These are phyloP conservation scores for Claviceps africana DNA, from an alignment of 2,329 filamentous ascomycete genomes.

Conservation along the genomic window DNA sequence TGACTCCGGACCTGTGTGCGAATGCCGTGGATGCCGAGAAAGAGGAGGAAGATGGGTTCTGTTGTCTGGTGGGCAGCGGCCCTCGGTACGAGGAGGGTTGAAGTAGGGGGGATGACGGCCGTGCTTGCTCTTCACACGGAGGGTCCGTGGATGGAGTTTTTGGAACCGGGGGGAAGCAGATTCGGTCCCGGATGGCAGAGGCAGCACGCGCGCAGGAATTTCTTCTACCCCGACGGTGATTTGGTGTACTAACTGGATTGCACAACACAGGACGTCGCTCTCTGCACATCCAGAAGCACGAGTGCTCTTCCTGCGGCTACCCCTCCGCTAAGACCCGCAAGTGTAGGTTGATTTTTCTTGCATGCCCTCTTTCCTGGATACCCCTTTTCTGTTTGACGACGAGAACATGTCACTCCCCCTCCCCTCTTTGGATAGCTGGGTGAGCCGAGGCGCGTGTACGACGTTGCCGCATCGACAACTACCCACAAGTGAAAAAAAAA, in stretches of 20 bases:
- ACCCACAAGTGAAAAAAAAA: background rate
- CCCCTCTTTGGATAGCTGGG: background rate
- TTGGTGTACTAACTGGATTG: conserved; percentile 5
- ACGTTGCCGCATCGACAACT: background rate
- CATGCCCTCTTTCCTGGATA: background rate
- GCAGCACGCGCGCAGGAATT: background rate
- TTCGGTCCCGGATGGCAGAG: background rate
- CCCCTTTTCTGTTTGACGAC: background rate
- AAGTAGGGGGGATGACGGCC: background rate
- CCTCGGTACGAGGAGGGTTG: background rate
- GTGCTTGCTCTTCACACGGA: background rate
- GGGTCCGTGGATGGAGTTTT: background rate
- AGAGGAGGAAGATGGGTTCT: conserved; percentile 3
- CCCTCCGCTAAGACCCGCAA: conserved; percentile 93
- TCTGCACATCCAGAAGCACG: conserved; percentile 99
- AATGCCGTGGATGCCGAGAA: conserved; percentile 6
- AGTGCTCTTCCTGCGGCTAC: conserved; percentile 90
- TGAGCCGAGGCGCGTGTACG: too few relatives aligned
- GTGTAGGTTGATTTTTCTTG: conserved; percentile 55
- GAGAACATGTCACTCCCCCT: background rate
- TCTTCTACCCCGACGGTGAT: background rate
- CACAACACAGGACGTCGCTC: conserved; percentile 64
- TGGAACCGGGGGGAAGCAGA: background rate
- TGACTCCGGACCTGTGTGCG: conserved; percentile 2
- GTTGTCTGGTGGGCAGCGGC: too few relatives aligned